Percentiles rank a stretch among this genome's conserved stretches.
phyloP scores from a whole-genome alignment of 257 asterid genomes.

The Scutellaria barbata region DNA sequence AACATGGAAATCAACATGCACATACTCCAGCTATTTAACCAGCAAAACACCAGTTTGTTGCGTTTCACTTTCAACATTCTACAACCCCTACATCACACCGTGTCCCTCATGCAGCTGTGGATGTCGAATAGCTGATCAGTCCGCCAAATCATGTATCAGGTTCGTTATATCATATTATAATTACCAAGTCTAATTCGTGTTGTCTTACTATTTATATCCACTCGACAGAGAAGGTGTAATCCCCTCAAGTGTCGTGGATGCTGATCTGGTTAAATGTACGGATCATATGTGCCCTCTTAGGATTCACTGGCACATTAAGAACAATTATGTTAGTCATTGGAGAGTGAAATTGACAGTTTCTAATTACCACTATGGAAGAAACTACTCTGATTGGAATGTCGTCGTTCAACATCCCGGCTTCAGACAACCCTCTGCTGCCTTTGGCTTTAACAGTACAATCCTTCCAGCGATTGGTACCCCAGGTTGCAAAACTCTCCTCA shows the following conservation, averaged over 20 bases:
- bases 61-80: slow-evolving; percentile 74
- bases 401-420: slow-evolving; percentile 73
- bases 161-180: neutral
- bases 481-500: slow-evolving; percentile 36
- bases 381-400: slow-evolving; percentile 68
- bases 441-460: slow-evolving; percentile 55
- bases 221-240: slow-evolving; percentile 51
- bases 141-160: slow-evolving; percentile 63
- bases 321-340: slow-evolving; percentile 61
- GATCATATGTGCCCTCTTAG: slow-evolving; percentile 79
- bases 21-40: slow-evolving; percentile 61
- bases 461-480: slow-evolving; percentile 52
- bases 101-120: slow-evolving; percentile 83
- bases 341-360: slow-evolving; percentile 69
- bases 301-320: slow-evolving; percentile 75
- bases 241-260: slow-evolving; percentile 39
- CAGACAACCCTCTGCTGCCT: slow-evolving; percentile 44
- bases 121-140: slow-evolving; percentile 48
- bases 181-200: neutral
- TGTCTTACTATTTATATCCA: slow-evolving; percentile 4
- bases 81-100: slow-evolving; percentile 55
- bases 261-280: slow-evolving; percentile 61
- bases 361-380: slow-evolving; percentile 58
- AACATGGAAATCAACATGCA: slow-evolving; percentile 71
- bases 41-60: slow-evolving; percentile 53